Percentiles rank a stretch among this genome's conserved stretches.
phyloP scores from a whole-genome alignment of 2,329 filamentous ascomycete species.

The Cladosporium sp. region DNA sequence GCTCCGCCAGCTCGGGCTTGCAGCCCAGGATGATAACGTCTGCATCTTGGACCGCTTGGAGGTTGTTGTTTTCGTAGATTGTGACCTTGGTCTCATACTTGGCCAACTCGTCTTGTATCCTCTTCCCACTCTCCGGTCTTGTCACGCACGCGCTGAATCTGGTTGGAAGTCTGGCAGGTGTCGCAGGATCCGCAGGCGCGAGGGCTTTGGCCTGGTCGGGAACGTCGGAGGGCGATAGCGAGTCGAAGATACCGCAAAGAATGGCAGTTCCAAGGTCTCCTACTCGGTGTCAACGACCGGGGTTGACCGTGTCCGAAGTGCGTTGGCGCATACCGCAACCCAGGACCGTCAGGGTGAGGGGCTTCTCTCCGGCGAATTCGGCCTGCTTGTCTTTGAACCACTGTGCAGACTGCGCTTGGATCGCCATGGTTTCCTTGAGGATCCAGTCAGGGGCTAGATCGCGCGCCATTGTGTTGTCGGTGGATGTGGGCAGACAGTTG shows the following conservation, averaged over 20 bases:
- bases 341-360: constrained; percentile 69
- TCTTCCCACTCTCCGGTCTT: constrained; percentile 60
- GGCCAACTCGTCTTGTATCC: constrained; percentile 60
- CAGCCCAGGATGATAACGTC: constrained; percentile 73
- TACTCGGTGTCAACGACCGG: constrained; percentile 30
- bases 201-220: constrained; percentile 29
- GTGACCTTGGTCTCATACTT: constrained; percentile 57
- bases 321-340: constrained; percentile 62
- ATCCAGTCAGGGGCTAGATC: constrained; percentile 28
- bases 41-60: constrained; percentile 58
- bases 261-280: constrained; percentile 84
- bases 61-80: constrained; percentile 66
- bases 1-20: constrained; percentile 69
- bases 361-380: constrained; percentile 18
- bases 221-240: constrained; percentile 45
- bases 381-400: constrained; percentile 16
- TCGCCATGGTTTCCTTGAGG: constrained; percentile 23
- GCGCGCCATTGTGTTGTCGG: constrained; percentile 15
- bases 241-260: constrained; percentile 69
- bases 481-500: neutral
- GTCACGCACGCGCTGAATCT: constrained; percentile 78
- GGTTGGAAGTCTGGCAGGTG: constrained; percentile 57
- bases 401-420: constrained; percentile 20
- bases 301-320: constrained; percentile 3
- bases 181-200: constrained; percentile 25